Conservation (phyloP, 306 rosid species). For the Dalbergia cochinchinensis region DNA sequence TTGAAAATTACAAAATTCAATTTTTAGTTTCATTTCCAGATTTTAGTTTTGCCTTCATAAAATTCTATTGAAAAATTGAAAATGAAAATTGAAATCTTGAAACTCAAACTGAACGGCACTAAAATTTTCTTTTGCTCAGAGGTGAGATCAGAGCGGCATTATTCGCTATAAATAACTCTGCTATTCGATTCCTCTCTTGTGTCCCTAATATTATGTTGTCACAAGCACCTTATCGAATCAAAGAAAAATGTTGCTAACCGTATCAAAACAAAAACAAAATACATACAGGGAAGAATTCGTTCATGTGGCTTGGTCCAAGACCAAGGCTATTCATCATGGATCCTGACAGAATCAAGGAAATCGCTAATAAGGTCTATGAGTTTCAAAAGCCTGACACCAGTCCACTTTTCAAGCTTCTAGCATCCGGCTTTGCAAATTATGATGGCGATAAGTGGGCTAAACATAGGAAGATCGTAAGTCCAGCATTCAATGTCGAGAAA, state of each 20-base stretch:
- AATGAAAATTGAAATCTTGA: too few relatives aligned
- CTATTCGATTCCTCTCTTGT: too few relatives aligned
- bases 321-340: constrained; percentile 52
- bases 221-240: too few relatives aligned
- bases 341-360: constrained; percentile 52
- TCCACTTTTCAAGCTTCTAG: constrained; percentile 54
- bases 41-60: too few relatives aligned
- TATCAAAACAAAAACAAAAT: not conserved
- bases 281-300: constrained; percentile 48
- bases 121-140: too few relatives aligned
- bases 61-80: too few relatives aligned
- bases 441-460: constrained; percentile 60
- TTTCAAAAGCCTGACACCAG: constrained; percentile 51
- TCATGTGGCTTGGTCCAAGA: constrained; percentile 58
- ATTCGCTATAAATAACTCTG: not conserved
- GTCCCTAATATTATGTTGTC: too few relatives aligned
- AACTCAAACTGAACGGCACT: too few relatives aligned
- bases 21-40: too few relatives aligned
- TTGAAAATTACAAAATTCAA: too few relatives aligned
- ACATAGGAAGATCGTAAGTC: constrained; percentile 53
- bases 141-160: not conserved
- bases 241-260: too few relatives aligned
- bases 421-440: constrained; percentile 54
- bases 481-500: constrained; percentile 53
- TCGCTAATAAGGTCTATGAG: constrained; percentile 47